Conservation (phyloP, 1,284 basidiomycete species). For the Ustanciosporium gigantosporum region DNA sequence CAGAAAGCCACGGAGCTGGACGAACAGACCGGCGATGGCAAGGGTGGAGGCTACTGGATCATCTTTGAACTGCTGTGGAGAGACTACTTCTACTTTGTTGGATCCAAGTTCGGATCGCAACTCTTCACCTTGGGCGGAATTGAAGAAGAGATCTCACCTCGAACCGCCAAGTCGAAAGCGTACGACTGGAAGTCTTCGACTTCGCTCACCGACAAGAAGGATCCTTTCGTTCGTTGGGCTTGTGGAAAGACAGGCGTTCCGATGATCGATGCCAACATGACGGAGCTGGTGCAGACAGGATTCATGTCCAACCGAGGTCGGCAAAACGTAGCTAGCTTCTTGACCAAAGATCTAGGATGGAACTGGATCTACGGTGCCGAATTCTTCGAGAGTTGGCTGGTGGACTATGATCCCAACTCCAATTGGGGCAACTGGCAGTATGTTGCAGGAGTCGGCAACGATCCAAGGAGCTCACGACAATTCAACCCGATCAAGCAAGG, state of each 20-base stretch:
- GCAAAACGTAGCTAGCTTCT: constrained; percentile 49
- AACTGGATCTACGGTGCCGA: constrained; percentile 53
- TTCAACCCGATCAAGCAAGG: constrained; percentile 56
- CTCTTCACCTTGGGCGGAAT: constrained; percentile 50
- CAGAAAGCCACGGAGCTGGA: constrained; percentile 39
- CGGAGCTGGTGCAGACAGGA: constrained; percentile 57
- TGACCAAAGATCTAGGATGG: constrained; percentile 51
- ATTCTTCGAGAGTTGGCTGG: constrained; percentile 43
- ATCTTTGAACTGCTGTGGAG: constrained; percentile 54
- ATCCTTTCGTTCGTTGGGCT: constrained; percentile 44
- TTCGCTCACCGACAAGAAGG: constrained; percentile 17
- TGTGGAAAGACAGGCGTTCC: constrained; percentile 45
- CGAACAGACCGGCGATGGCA: constrained; percentile 3
- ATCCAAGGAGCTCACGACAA: constrained; percentile 46
- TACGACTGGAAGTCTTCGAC: constrained; percentile 38
- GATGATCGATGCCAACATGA: constrained; percentile 53
- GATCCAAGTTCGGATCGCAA: constrained; percentile 41
- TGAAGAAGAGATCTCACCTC: constrained; percentile 33
- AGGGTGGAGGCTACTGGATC: constrained; percentile 53
- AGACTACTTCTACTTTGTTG: constrained; percentile 63
- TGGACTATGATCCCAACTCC: constrained; percentile 46
- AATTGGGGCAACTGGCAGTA: constrained; percentile 56
- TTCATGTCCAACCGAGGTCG: constrained; percentile 65
- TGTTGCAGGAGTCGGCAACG: constrained; percentile 54
- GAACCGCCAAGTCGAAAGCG: constrained; percentile 27